phyloP scores from a whole-genome alignment of 2,329 filamentous ascomycete species.

The Thelonectria olida region DNA sequence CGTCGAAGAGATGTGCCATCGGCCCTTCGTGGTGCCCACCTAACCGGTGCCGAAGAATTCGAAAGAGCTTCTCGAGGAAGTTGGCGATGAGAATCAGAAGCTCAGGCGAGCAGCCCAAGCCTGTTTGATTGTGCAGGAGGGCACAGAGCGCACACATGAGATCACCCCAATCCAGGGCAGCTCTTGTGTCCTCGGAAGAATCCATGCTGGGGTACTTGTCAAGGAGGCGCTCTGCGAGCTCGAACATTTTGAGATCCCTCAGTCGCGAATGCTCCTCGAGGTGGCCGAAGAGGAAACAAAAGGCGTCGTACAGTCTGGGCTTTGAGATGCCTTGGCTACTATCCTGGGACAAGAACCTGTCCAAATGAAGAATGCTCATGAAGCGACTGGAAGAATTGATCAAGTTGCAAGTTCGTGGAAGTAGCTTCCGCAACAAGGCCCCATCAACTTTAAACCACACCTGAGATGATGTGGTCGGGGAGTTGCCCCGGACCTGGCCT shows the following conservation, averaged over 20 bases:
- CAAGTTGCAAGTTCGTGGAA: constrained; percentile 24
- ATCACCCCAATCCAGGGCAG: constrained; percentile 24
- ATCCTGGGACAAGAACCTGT: constrained; percentile 18
- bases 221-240: constrained; percentile 21
- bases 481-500: background rate
- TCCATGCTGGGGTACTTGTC: background rate
- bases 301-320: constrained; percentile 20
- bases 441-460: constrained; percentile 22
- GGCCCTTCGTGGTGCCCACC: constrained; percentile 19
- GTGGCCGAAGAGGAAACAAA: constrained; percentile 31
- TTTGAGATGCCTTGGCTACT: constrained; percentile 7
- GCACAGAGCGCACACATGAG: constrained; percentile 38
- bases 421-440: constrained; percentile 10
- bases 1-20: constrained; percentile 32
- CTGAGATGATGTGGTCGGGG: background rate
- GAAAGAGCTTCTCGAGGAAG: constrained; percentile 37
- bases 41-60: constrained; percentile 27
- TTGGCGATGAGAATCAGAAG: constrained; percentile 36
- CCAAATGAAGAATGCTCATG: constrained; percentile 22
- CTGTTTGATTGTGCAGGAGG: constrained; percentile 38
- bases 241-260: constrained; percentile 31
- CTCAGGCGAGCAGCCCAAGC: constrained; percentile 39
- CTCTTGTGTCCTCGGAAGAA: background rate
- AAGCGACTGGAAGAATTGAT: constrained; percentile 23
- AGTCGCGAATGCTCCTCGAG: constrained; percentile 23